phyloP scores from a whole-genome alignment of 2,329 filamentous ascomycete genomes.

The Neoscytalidium dimidiatum region DNA sequence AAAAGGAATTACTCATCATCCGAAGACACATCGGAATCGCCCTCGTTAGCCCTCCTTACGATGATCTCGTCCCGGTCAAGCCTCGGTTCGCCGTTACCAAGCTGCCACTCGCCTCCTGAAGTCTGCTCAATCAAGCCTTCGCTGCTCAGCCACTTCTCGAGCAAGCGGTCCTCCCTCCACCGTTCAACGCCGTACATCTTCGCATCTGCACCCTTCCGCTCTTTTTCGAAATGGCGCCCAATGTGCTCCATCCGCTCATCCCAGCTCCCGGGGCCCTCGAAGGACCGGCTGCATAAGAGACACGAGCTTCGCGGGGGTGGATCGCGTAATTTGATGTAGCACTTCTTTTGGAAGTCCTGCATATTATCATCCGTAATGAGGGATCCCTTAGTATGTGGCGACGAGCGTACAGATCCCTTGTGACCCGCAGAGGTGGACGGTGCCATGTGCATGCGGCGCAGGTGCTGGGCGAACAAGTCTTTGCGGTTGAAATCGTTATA shows the following conservation, averaged over 20 bases:
- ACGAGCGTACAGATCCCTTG: constrained; percentile 33
- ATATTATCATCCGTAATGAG: constrained; percentile 55
- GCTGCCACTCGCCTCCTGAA: constrained; percentile 31
- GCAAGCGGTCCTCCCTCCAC: constrained; percentile 32
- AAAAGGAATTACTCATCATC: neutral
- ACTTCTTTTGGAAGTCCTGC: constrained; percentile 58
- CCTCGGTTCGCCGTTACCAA: constrained; percentile 32
- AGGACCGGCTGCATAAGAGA: constrained; percentile 65
- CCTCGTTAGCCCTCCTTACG: neutral
- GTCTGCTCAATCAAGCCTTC: constrained; percentile 40
- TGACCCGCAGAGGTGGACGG: constrained; percentile 35
- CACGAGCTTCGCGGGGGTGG: constrained; percentile 65
- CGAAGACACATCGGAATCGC: neutral
- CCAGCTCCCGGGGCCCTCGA: constrained; percentile 69
- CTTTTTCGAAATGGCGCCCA: constrained; percentile 73
- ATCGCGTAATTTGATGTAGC: constrained; percentile 61
- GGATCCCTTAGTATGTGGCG: neutral
- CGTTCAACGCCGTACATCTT: constrained; percentile 14
- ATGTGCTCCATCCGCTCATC: constrained; percentile 86
- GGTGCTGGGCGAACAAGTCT: constrained; percentile 86
- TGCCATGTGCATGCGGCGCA: constrained; percentile 79
- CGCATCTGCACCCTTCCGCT: constrained; percentile 32
- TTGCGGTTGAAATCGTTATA: constrained; percentile 82
- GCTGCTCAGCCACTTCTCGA: constrained; percentile 42
- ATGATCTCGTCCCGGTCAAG: neutral